These are phyloP conservation scores for Penicillium paneum DNA, from an alignment of 2,329 filamentous ascomycete species.

Conservation along the genomic window DNA sequence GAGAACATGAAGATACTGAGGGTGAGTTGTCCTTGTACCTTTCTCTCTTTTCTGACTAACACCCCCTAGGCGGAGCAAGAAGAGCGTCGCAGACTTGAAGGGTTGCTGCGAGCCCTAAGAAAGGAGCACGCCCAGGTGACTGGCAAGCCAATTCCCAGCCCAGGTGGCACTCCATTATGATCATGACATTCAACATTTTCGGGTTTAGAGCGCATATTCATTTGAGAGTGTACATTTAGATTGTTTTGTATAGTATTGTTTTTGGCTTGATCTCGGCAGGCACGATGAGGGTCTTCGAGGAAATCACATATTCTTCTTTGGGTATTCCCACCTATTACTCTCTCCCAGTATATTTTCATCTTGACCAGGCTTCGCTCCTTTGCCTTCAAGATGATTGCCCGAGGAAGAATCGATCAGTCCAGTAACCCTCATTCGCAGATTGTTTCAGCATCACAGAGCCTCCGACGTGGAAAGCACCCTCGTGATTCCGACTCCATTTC, in stretches of 20 bases:
- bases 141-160: conserved; percentile 35
- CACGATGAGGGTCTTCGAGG: conserved; percentile 12
- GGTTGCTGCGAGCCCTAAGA: conserved; percentile 53
- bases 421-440: not conserved
- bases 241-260: conserved; percentile 21
- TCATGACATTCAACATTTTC: conserved; percentile 23
- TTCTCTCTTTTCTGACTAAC: conserved; percentile 16
- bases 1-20: conserved; percentile 64
- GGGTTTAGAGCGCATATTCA: conserved; percentile 12
- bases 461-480: conserved; percentile 3
- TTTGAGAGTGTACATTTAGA: conserved; percentile 24
- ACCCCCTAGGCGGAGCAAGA: conserved; percentile 63
- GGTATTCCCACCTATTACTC: not conserved
- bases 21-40: conserved; percentile 48
- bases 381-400: conserved; percentile 11
- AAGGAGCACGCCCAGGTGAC: conserved; percentile 39
- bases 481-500: conserved; percentile 7
- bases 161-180: conserved; percentile 36
- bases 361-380: conserved; percentile 3
- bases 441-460: conserved; percentile 1
- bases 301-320: conserved; percentile 1
- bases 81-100: conserved; percentile 65
- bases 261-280: conserved; percentile 18
- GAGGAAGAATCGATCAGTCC: not conserved
- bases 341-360: not conserved